Evolutionary conservation across 2,329 filamentous ascomycete genomes (phyloP), one percentile per base, ranked within the genome.

Genomic region (Pestalotiopsis sp.): DNA sequence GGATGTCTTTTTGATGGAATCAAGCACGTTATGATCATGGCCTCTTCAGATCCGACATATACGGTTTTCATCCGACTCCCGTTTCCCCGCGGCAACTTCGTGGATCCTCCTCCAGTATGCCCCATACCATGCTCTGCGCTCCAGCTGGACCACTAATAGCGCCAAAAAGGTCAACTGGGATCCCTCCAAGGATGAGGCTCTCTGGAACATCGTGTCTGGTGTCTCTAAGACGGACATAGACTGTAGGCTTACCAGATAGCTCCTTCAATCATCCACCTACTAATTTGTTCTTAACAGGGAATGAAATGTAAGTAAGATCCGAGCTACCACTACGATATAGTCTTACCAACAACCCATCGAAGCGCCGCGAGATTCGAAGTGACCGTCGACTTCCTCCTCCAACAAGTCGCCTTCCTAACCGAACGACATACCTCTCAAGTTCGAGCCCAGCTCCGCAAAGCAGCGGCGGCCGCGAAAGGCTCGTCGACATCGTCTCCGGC

Each of bases 401-500:
- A 97, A 78, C 94, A 99, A 81, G 94, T 94, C 71, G 94, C 94
- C 79, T 97, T 94, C 88, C 88, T 98, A 5, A 97, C 96, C 77
- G 95, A 98, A 78, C 88, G 93, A 65, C 94, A 98, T 82, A 88
- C 97, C 36, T 93, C 93, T 0, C 94, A 98, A 78, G 93, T 98
- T 62, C 90, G 93, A 73, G 94, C 93, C 23, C 94, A 98, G 81
- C 94, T 98, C 84, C 90, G 93, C 70, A 96, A 92, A 77, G 89
- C 91, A 58, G 89, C 87, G 2, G 86, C 86, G 6, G 85, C 86
- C 3, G 85, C 84, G 25, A 85, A 86, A 66, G 86, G 86, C 68
- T 89, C 89, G 3, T 81, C 84, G 20, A 85, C 86, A 1, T 85
- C 87, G 1, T 90, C 90, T 1, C 88, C 90, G 2, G 76, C 86